phyloP scores from a whole-genome alignment of 2,329 filamentous ascomycete species.

The Endoconidiophora laricicola region DNA sequence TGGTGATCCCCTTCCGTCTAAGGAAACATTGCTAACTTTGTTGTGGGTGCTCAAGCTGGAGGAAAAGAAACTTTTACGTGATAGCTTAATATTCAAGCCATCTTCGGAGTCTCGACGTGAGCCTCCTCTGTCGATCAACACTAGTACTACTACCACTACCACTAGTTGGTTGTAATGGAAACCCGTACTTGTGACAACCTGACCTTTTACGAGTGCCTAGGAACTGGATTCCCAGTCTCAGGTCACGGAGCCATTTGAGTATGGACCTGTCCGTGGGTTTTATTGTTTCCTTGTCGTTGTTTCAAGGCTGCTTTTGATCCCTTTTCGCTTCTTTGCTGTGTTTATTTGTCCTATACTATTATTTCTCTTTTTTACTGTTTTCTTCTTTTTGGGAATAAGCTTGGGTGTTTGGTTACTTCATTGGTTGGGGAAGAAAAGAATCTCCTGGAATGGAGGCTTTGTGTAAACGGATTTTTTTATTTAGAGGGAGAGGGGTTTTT shows the following conservation, averaged over 20 bases:
- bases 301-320: slow-evolving; percentile 2
- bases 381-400: not conserved
- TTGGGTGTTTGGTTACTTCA: not conserved
- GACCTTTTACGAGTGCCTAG: not conserved
- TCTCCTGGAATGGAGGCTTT: not conserved
- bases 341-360: slow-evolving; percentile 2
- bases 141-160: slow-evolving; percentile 5
- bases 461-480: not conserved
- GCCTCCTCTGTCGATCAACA: slow-evolving; percentile 5
- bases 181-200: not conserved
- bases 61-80: slow-evolving; percentile 20
- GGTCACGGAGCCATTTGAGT: not conserved
- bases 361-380: slow-evolving; percentile 1
- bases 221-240: slow-evolving; percentile 1
- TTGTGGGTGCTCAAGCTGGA: slow-evolving; percentile 30
- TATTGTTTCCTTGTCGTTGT: slow-evolving; percentile 4
- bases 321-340: slow-evolving; percentile 6
- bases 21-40: slow-evolving; percentile 31
- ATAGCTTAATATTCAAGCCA: not conserved
- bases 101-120: slow-evolving; percentile 1
- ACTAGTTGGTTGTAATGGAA: slow-evolving; percentile 8
- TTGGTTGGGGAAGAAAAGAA: not conserved
- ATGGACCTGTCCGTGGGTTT: not conserved
- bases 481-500: not conserved
- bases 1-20: slow-evolving; percentile 24